Evolutionary conservation across 2,329 filamentous ascomycete genomes (phyloP).

Genomic region (Sporothrix protearum): DNA sequence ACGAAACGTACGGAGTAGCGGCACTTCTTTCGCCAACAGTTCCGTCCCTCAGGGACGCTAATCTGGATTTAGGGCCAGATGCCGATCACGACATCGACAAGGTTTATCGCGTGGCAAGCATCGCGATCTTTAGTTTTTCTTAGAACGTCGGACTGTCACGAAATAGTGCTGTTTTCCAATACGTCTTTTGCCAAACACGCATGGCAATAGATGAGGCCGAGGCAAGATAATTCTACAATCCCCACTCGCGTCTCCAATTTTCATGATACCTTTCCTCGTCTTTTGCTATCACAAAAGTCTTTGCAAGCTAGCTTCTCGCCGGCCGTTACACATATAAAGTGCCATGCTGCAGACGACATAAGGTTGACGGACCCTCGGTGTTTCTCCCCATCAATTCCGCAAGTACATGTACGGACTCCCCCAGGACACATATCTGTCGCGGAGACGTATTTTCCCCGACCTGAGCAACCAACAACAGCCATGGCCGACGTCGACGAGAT

Average conservation of each 20-base stretch:
- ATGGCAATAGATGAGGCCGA: neutral
- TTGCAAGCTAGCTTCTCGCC: neutral
- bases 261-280: neutral
- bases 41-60: neutral
- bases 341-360: neutral
- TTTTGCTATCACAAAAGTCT: neutral
- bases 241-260: neutral
- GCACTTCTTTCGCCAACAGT: neutral
- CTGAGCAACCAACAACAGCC: neutral
- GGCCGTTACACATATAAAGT: neutral
- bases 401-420: neutral
- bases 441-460: too few relatives aligned
- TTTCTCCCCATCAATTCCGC: neutral
- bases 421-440: neutral
- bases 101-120: neutral
- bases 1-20: too few relatives aligned
- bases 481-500: constrained; percentile 11
- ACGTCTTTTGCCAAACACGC: neutral
- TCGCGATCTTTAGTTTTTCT: neutral
- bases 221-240: neutral
- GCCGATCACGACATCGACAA: constrained; percentile 19
- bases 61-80: neutral
- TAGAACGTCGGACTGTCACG: neutral
- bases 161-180: neutral
- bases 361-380: neutral